A percentile compares a stretch with the other conserved stretches of the same genome.
These are phyloP conservation scores for Amphirosellinia nigrospora DNA, from an alignment of 495 filamentous ascomycete genomes.

Conservation along the genomic window DNA sequence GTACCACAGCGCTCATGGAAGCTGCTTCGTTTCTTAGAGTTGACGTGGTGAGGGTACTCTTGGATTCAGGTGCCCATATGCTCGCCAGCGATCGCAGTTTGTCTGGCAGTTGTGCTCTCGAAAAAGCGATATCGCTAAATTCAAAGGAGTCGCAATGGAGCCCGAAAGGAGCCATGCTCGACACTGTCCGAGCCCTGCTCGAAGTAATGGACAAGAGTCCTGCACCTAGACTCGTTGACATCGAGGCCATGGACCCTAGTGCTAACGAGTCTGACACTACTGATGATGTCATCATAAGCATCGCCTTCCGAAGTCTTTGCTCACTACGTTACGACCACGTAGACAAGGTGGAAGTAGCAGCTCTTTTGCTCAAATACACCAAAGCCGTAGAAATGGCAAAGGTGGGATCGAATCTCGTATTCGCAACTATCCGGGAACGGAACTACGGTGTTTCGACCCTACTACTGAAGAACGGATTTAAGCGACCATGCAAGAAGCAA, in stretches of 20 bases:
- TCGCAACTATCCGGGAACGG: constrained; percentile 24
- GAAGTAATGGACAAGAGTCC: constrained; percentile 16
- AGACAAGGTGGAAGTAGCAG: constrained; percentile 34
- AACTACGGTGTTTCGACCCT: constrained; percentile 34
- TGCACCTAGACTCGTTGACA: constrained; percentile 12
- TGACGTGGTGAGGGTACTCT: constrained; percentile 38
- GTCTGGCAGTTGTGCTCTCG: not conserved
- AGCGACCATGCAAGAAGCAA: constrained; percentile 2
- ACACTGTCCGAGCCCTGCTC: constrained; percentile 26
- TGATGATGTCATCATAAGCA: not conserved
- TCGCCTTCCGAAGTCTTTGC: constrained; percentile 23
- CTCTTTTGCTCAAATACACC: constrained; percentile 34
- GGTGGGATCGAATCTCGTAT: constrained; percentile 22
- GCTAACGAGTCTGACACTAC: not conserved
- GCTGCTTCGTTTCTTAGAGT: constrained; percentile 16
- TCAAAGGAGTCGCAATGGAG: constrained; percentile 20
- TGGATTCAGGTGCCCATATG: constrained; percentile 32
- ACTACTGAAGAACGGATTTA: constrained; percentile 34
- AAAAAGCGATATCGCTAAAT: not conserved
- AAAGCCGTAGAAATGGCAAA: constrained; percentile 25
- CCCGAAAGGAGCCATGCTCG: constrained; percentile 26
- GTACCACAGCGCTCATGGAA: constrained; percentile 29
- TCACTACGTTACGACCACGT: not conserved
- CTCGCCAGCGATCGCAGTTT: constrained; percentile 33
- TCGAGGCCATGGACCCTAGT: not conserved